Evolutionary conservation across 2,329 filamentous ascomycete species (phyloP).

Genomic region (Alternaria burnsii): DNA sequence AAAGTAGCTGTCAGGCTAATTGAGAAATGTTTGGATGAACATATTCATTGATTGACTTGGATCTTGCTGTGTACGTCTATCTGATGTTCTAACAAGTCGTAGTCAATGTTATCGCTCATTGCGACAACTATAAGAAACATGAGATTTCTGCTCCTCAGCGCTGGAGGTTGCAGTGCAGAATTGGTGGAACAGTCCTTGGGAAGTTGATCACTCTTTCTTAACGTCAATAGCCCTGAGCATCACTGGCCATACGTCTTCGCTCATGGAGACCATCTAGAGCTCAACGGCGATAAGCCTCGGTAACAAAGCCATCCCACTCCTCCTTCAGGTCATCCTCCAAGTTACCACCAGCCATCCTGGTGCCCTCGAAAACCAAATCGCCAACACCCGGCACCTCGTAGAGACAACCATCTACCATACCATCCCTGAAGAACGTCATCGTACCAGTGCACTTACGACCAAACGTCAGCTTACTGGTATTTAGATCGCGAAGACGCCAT

Average conservation of each 20-base stretch:
- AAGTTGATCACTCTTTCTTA: not conserved
- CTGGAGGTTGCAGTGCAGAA: not conserved
- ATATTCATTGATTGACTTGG: not conserved
- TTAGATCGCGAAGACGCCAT: constrained; percentile 45
- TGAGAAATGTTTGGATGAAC: not conserved
- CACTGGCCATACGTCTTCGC: not conserved
- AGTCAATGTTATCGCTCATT: not conserved
- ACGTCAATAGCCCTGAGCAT: not conserved
- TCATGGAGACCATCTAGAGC: not conserved
- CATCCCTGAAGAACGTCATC: constrained; percentile 37
- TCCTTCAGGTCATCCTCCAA: constrained; percentile 35
- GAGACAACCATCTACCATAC: constrained; percentile 31
- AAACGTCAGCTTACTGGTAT: constrained; percentile 36
- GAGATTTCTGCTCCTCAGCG: not conserved
- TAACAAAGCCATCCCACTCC: constrained; percentile 38
- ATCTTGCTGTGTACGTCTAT: not conserved
- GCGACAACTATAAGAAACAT: not conserved
- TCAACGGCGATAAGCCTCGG: constrained; percentile 37
- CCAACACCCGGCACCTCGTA: constrained; percentile 36
- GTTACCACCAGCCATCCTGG: constrained; percentile 27
- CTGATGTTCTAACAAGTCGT: not conserved
- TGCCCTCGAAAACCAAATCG: constrained; percentile 37
- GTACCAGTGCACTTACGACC: constrained; percentile 46
- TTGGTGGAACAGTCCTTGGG: not conserved
- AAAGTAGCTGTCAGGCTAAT: not conserved